These are phyloP conservation scores for Rhodotorula glutinis DNA, from an alignment of 1,284 basidiomycete species.

Conservation along the genomic window DNA sequence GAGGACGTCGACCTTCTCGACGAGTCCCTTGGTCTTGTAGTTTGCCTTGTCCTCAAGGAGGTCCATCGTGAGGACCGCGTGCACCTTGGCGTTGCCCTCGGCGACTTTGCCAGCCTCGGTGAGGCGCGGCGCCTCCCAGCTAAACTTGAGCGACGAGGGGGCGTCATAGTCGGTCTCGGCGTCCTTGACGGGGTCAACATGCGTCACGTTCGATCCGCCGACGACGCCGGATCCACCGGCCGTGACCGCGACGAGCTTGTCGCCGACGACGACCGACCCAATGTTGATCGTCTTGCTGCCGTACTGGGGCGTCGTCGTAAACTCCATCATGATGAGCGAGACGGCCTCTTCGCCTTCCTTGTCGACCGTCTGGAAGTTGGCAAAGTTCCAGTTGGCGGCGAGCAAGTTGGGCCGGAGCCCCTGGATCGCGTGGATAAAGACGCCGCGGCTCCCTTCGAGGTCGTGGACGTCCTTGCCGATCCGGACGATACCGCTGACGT, in stretches of 20 bases:
- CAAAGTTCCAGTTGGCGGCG: conserved; percentile 94
- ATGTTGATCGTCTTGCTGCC: conserved; percentile 79
- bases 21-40: conserved; percentile 64
- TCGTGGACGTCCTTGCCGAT: conserved; percentile 64
- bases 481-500: conserved; percentile 60
- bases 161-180: conserved; percentile 77
- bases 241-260: conserved; percentile 69
- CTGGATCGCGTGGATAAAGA: conserved; percentile 95
- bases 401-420: conserved; percentile 96
- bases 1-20: conserved; percentile 95
- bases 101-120: conserved; percentile 17
- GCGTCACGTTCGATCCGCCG: conserved; percentile 65
- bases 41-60: conserved; percentile 29
- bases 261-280: conserved; percentile 74
- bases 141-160: conserved; percentile 68
- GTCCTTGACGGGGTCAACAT: conserved; percentile 60
- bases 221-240: conserved; percentile 45
- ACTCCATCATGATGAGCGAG: conserved; percentile 92
- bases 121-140: conserved; percentile 72
- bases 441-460: conserved; percentile 68
- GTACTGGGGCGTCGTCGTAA: conserved; percentile 64
- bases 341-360: conserved; percentile 60
- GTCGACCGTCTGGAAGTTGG: conserved; percentile 63
- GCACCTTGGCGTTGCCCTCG: conserved; percentile 10
- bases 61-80: conserved; percentile 35